Percentiles rank a stretch among this genome's conserved stretches.
phyloP scores from a whole-genome alignment of 2,329 filamentous ascomycete species.

The Diaporthe capsici region DNA sequence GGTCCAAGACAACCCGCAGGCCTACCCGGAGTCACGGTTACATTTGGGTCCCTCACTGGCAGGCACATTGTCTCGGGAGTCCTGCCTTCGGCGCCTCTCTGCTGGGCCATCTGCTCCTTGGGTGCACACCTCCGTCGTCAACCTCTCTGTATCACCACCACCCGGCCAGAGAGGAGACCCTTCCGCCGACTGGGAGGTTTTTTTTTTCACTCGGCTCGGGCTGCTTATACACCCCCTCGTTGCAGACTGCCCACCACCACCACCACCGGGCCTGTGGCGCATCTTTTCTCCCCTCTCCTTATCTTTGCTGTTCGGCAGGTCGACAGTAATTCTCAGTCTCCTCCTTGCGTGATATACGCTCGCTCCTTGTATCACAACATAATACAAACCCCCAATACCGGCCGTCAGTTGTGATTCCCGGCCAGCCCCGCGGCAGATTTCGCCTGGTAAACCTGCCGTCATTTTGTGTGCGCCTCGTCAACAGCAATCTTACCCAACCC shows the following conservation, averaged over 20 bases:
- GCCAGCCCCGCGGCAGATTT: conserved; percentile 31
- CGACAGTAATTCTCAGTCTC: conserved; percentile 7
- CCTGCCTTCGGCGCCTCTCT: conserved; percentile 2
- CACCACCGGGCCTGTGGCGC: conserved; percentile 16
- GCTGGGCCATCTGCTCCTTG: conserved; percentile 13
- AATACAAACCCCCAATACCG: conserved; percentile 13
- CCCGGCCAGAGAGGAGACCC: conserved; percentile 10
- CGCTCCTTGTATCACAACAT: conserved; percentile 32
- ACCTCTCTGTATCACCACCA: conserved; percentile 31
- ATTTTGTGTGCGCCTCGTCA: neutral
- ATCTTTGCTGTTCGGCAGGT: conserved; percentile 35
- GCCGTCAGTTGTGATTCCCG: conserved; percentile 33
- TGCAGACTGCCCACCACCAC: conserved; percentile 35
- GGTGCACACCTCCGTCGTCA: conserved; percentile 26
- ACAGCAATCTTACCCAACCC: neutral
- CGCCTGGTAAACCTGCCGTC: conserved; percentile 5
- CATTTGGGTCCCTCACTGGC: conserved; percentile 9
- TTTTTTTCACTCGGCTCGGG: conserved; percentile 6
- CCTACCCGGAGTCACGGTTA: conserved; percentile 8
- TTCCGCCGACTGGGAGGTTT: neutral
- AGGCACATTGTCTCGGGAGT: conserved; percentile 33
- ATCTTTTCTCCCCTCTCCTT: conserved; percentile 35
- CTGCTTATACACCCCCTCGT: conserved; percentile 28
- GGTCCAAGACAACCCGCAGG: conserved; percentile 19
- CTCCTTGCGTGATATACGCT: conserved; percentile 27